Conservation (phyloP, 2,329 filamentous ascomycete genomes). For the Penicillium sp. region DNA sequence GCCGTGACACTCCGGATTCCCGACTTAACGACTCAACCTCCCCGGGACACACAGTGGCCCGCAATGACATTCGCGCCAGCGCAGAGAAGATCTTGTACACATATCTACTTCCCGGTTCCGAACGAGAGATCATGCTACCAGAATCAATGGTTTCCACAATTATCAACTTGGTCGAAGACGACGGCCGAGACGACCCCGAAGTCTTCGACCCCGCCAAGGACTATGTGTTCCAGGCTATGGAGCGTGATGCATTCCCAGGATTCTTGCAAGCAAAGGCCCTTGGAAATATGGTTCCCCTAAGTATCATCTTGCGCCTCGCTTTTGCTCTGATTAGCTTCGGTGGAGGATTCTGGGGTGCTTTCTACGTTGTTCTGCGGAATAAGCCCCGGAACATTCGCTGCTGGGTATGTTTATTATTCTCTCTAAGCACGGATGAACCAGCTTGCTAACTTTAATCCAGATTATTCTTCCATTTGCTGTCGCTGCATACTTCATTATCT, state of each 20-base stretch:
- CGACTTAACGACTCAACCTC: conserved; percentile 73
- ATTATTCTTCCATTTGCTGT: conserved; percentile 87
- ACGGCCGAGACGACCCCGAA: conserved; percentile 91
- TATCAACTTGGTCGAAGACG: conserved; percentile 82
- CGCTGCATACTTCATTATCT: conserved; percentile 82
- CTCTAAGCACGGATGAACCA: conserved; percentile 8
- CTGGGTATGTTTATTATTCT: conserved; percentile 65
- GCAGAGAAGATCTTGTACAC: conserved; percentile 99
- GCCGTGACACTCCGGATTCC: conserved; percentile 59
- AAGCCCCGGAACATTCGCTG: conserved; percentile 70
- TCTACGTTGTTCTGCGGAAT: conserved; percentile 88
- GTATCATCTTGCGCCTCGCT: conserved; percentile 80
- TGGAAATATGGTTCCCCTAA: conserved; percentile 90
- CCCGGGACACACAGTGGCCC: conserved; percentile 77
- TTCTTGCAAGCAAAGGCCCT: conserved; percentile 94
- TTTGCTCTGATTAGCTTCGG: conserved; percentile 84
- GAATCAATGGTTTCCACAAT: conserved; percentile 83
- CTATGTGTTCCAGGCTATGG: conserved; percentile 99
- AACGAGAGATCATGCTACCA: conserved; percentile 92
- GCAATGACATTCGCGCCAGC: conserved; percentile 85
- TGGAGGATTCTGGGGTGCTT: conserved; percentile 89
- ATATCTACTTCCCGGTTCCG: conserved; percentile 88
- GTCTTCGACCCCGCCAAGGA: conserved; percentile 97
- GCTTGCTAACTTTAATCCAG: conserved; percentile 41
- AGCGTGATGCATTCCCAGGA: conserved; percentile 96